Percentiles rank a stretch among this genome's conserved stretches.
Conservation (phyloP, 176 grass and related monocot species). For the Oryza brachyantha region DNA sequence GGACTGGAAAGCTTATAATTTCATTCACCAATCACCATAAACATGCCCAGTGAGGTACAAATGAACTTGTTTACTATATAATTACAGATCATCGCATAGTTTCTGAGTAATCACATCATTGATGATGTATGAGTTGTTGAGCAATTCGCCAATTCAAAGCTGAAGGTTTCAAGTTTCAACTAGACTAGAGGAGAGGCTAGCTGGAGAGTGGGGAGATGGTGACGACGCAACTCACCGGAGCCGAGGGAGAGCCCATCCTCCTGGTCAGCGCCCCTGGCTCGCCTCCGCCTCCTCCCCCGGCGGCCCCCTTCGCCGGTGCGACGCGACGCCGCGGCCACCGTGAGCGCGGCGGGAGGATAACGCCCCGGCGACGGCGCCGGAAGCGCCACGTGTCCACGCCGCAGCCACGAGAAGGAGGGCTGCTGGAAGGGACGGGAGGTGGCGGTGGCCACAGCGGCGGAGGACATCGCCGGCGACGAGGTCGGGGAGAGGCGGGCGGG, state of each 20-base stretch:
- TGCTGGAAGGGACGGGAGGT: neutral
- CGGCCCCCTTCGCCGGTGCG: constrained; percentile 19
- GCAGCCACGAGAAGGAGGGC: neutral
- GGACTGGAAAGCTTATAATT: neutral
- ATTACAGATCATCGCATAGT: neutral
- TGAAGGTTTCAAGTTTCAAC: neutral
- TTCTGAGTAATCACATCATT: neutral
- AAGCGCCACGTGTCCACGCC: neutral
- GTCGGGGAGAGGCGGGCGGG: constrained; percentile 9
- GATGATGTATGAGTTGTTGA: neutral
- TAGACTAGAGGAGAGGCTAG: neutral
- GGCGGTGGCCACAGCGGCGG: constrained; percentile 16
- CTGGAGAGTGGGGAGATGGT: neutral
- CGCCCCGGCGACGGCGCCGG: constrained; percentile 16
- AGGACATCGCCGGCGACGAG: constrained; percentile 43
- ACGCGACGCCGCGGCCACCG: constrained; percentile 35
- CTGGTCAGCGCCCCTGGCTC: constrained; percentile 32
- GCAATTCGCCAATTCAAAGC: neutral
- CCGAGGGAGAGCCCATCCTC: constrained; percentile 42
- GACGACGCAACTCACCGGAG: constrained; percentile 34
- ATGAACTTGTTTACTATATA: neutral
- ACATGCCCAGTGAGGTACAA: neutral
- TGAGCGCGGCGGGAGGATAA: constrained; percentile 33
- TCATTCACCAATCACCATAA: no score
- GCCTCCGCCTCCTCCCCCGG: neutral